A percentile compares a stretch with the other conserved stretches of the same genome.
phyloP scores from a whole-genome alignment of 2,329 filamentous ascomycete species.

The Magnaporthiopsis poae region DNA sequence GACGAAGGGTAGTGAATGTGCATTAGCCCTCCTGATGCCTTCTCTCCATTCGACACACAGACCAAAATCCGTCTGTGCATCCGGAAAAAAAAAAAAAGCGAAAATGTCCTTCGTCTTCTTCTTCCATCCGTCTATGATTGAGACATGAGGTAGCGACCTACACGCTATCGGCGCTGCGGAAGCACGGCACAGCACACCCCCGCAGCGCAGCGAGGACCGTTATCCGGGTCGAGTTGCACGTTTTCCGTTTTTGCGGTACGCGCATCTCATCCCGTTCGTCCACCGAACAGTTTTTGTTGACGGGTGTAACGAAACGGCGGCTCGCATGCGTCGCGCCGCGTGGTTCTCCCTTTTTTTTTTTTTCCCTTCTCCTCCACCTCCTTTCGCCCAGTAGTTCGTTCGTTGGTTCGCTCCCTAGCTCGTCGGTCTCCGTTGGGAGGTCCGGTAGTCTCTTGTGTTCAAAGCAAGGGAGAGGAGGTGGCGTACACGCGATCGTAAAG shows the following conservation, averaged over 20 bases:
- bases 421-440: not conserved
- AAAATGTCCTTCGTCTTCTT: not conserved
- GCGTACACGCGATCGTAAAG: not conserved
- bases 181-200: no score
- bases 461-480: not conserved
- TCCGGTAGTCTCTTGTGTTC: not conserved
- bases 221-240: not conserved
- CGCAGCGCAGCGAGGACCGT: no score
- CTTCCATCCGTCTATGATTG: not conserved
- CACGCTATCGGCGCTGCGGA: not conserved
- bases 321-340: not conserved
- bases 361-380: no score
- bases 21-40: not conserved
- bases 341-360: not conserved
- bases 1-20: not conserved
- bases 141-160: not conserved
- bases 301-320: not conserved
- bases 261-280: no score
- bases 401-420: not conserved
- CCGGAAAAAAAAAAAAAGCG: not conserved
- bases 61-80: not conserved
- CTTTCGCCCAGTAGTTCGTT: no score
- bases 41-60: not conserved
- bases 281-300: not conserved
- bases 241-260: not conserved